Conservation (phyloP, 2,329 filamentous ascomycete species). For the Fusarium ramigenum region DNA sequence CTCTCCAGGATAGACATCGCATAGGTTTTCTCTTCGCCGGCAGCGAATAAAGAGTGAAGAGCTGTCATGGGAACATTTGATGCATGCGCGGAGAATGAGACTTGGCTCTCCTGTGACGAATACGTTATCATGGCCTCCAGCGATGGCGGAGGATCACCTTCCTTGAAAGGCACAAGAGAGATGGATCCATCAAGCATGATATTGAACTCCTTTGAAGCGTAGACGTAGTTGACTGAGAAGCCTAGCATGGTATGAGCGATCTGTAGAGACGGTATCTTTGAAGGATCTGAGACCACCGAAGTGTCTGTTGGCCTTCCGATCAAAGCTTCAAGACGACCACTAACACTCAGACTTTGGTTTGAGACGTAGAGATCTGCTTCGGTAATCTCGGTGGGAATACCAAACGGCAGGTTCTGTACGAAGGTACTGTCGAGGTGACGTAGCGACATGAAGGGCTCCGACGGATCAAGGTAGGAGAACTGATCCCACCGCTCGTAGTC, state of each 20-base stretch:
- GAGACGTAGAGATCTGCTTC: neutral
- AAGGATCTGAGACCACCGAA: accelerated
- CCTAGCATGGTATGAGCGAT: accelerated
- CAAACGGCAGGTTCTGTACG: accelerated
- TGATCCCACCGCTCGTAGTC: neutral
- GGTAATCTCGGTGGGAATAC: accelerated
- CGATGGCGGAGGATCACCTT: accelerated
- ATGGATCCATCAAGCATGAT: neutral
- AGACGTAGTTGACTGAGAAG: accelerated
- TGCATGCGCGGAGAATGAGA: accelerated
- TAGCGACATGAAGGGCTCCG: neutral
- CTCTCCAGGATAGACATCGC: accelerated
- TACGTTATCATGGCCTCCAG: neutral
- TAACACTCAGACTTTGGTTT: accelerated
- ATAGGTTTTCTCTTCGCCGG: accelerated
- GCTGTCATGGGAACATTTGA: neutral
- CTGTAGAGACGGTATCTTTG: neutral
- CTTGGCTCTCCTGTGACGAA: accelerated
- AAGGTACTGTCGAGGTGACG: neutral
- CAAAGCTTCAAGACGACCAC: neutral
- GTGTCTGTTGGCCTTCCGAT: accelerated
- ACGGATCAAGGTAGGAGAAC: accelerated
- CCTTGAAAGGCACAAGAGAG: accelerated
- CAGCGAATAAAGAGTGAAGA: accelerated
- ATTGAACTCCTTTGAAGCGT: accelerated